A percentile compares a stretch with the other conserved stretches of the same genome.
Conservation (phyloP, 495 filamentous ascomycete species). For the Annulohypoxylon maeteangense region DNA sequence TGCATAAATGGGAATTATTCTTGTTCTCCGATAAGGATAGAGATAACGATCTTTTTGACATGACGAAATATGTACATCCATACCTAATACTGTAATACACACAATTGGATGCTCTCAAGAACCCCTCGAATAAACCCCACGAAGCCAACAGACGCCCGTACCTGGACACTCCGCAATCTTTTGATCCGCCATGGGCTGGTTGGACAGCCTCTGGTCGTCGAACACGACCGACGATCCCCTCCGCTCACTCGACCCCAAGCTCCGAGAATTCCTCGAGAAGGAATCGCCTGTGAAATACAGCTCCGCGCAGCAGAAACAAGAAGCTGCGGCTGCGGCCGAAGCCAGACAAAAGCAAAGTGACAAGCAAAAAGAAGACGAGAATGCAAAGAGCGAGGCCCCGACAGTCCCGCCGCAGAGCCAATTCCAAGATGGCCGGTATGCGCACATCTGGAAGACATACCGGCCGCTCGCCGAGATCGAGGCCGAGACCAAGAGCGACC, state of each 20-base stretch:
- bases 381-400: background rate
- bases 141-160: background rate
- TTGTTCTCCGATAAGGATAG: constrained; percentile 8
- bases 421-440: constrained; percentile 85
- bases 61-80: background rate
- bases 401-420: constrained; percentile 53
- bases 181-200: constrained; percentile 73
- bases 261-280: constrained; percentile 84
- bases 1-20: background rate
- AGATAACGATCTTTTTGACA: constrained; percentile 39
- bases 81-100: no score
- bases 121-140: constrained; percentile 2
- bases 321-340: constrained; percentile 1
- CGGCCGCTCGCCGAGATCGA: constrained; percentile 72
- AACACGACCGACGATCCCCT: constrained; percentile 72
- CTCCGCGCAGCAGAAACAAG: constrained; percentile 23
- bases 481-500: constrained; percentile 69
- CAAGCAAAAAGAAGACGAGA: background rate
- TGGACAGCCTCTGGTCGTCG: constrained; percentile 58
- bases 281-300: constrained; percentile 83
- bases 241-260: constrained; percentile 81
- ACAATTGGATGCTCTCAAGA: background rate
- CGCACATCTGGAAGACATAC: constrained; percentile 93
- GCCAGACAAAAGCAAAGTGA: constrained; percentile 9
- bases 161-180: background rate